Evolutionary conservation across 176 grass and related monocot genomes (phyloP).

Genomic region (Phoenix roebelenii): DNA sequence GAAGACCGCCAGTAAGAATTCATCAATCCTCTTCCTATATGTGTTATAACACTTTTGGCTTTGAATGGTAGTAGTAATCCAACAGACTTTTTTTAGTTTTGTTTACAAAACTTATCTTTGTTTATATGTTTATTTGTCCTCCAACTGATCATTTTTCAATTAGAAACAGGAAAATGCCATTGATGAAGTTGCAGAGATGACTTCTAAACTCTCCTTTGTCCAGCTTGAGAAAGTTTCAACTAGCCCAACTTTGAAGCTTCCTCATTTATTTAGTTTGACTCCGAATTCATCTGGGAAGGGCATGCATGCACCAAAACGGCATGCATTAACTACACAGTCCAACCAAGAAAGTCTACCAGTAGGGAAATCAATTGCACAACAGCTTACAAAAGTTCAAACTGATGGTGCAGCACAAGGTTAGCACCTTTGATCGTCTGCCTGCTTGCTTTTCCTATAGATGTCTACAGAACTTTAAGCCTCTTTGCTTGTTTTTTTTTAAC

Average conservation of each 20-base stretch:
- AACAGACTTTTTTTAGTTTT: no score
- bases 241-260: constrained; percentile 61
- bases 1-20: constrained; percentile 44
- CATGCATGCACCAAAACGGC: constrained; percentile 40
- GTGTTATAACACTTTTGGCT: no score
- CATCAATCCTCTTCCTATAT: no score
- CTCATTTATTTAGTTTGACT: constrained; percentile 79
- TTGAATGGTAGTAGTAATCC: no score
- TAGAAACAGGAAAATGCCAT: constrained; percentile 50
- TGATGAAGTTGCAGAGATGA: constrained; percentile 49
- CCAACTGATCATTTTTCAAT: constrained; percentile 18
- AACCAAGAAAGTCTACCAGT: constrained; percentile 36
- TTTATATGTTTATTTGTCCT: constrained; percentile 11
- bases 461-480: no score
- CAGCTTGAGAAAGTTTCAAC: constrained; percentile 59
- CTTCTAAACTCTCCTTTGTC: constrained; percentile 52
- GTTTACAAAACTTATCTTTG: no score
- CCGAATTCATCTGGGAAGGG: constrained; percentile 81
- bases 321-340: constrained; percentile 31
- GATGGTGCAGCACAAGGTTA: constrained; percentile 27
- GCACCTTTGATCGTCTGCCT: constrained; percentile 1
- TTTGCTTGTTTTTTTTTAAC: not conserved
- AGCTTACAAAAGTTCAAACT: constrained; percentile 32
- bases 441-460: not conserved
- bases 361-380: constrained; percentile 22